phyloP scores from a whole-genome alignment of 768 basidiomycete species.

The Wakefieldia striispora region DNA sequence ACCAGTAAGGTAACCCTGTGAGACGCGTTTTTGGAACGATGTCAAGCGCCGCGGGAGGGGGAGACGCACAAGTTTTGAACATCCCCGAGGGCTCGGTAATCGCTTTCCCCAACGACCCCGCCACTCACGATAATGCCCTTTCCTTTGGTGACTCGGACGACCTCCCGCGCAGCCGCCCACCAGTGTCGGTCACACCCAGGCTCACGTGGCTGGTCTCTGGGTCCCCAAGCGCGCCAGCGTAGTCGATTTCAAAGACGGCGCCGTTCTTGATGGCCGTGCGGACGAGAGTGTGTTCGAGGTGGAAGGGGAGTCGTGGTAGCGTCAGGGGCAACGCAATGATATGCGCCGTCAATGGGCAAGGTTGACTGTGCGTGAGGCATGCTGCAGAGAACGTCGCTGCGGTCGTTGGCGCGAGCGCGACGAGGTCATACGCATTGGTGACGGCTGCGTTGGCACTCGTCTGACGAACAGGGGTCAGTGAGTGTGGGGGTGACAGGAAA shows the following conservation, averaged over 20 bases:
- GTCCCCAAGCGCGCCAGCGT: constrained; percentile 69
- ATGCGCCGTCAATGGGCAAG: constrained; percentile 75
- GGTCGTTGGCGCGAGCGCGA: constrained; percentile 75
- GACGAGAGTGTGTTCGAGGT: constrained; percentile 80
- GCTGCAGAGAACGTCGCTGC: constrained; percentile 71
- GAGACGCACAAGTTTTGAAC: constrained; percentile 68
- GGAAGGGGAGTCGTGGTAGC: constrained; percentile 72
- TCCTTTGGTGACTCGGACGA: constrained; percentile 78
- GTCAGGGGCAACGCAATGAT: constrained; percentile 80
- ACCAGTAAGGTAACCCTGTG: constrained; percentile 64
- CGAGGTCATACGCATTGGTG: constrained; percentile 69
- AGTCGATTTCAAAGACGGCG: constrained; percentile 78
- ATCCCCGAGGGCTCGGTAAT: constrained; percentile 71
- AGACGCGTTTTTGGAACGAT: background rate
- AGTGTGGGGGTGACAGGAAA: background rate
- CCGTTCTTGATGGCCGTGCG: constrained; percentile 81
- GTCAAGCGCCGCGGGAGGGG: background rate
- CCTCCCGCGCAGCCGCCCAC: constrained; percentile 79
- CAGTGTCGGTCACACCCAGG: constrained; percentile 61
- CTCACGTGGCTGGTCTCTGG: constrained; percentile 44
- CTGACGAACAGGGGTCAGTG: constrained; percentile 37
- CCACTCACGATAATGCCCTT: constrained; percentile 73
- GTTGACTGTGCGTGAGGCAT: constrained; percentile 75
- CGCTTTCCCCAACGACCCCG: constrained; percentile 57
- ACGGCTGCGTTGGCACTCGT: constrained; percentile 65